These are phyloP conservation scores for Apium graveolens DNA, from an alignment of 129 eudicot genomes.

Conservation along the genomic window DNA sequence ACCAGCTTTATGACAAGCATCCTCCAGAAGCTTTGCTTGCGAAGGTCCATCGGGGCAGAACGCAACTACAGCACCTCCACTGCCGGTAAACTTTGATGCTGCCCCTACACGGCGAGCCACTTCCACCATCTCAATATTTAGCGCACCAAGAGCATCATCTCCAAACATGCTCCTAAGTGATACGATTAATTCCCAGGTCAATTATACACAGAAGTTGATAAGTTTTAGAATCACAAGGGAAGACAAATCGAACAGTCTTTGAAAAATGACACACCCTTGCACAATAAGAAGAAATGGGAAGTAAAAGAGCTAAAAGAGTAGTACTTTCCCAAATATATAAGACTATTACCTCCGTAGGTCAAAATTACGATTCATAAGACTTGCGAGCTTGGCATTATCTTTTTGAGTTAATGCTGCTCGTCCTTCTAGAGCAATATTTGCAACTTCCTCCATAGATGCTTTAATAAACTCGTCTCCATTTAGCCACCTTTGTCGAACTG, in stretches of 20 bases:
- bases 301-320: not conserved
- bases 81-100: slow-evolving; percentile 91
- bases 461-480: slow-evolving; percentile 74
- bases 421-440: slow-evolving; percentile 69
- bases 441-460: slow-evolving; percentile 75
- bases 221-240: not conserved
- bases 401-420: slow-evolving; percentile 48
- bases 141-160: slow-evolving; percentile 66
- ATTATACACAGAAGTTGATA: not conserved
- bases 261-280: not conserved
- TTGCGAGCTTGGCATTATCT: slow-evolving; percentile 57
- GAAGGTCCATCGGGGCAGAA: slow-evolving; percentile 74
- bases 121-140: slow-evolving; percentile 91
- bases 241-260: not conserved
- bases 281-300: not conserved
- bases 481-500: slow-evolving; percentile 91
- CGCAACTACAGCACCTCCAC: slow-evolving; percentile 93
- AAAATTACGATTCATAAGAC: slow-evolving; percentile 85
- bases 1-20: slow-evolving; percentile 63
- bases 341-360: slow-evolving; percentile 74
- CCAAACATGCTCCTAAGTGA: slow-evolving; percentile 71
- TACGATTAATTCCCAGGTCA: not conserved
- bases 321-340: not conserved
- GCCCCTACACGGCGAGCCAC: slow-evolving; percentile 81
- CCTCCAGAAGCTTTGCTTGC: slow-evolving; percentile 56